These are phyloP conservation scores for Dittrichia graveolens DNA, from an alignment of 129 eudicot genomes.

Conservation along the genomic window DNA sequence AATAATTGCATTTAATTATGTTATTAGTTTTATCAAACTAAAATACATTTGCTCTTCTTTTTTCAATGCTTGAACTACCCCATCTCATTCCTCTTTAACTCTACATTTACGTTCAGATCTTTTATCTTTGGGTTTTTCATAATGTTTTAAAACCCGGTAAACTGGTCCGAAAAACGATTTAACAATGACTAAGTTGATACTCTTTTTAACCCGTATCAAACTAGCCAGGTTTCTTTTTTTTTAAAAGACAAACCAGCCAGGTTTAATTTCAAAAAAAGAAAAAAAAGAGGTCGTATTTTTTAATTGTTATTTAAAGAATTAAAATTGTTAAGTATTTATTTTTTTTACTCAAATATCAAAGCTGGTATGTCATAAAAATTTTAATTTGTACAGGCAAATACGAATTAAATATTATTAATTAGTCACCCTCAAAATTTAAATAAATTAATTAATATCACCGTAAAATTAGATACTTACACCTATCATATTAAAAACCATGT, in stretches of 20 bases:
- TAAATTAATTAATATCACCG: constrained; percentile 37
- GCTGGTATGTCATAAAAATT: background rate
- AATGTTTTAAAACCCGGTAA: too few relatives aligned
- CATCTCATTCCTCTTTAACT: constrained; percentile 45
- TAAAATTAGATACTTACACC: constrained; percentile 37
- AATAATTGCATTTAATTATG: constrained; percentile 44
- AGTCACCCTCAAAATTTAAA: constrained; percentile 33
- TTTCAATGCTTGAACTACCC: constrained; percentile 46
- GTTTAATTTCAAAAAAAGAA: too few relatives aligned
- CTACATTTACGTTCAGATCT: constrained; percentile 34
- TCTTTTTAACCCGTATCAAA: too few relatives aligned
- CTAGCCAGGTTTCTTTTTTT: too few relatives aligned
- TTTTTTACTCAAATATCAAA: constrained; percentile 17
- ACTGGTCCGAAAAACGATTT: too few relatives aligned
- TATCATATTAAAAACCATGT: constrained; percentile 33
- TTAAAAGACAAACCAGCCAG: too few relatives aligned
- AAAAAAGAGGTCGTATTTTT: too few relatives aligned
- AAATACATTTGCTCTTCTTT: constrained; percentile 39
- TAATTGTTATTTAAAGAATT: background rate
- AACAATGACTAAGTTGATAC: too few relatives aligned
- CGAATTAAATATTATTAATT: constrained; percentile 16
- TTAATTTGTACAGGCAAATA: background rate
- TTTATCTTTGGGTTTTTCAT: background rate
- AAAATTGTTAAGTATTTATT: background rate
- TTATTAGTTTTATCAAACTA: constrained; percentile 31